Evolutionary conservation across 2,329 filamentous ascomycete species (phyloP).

Genomic region (Fusarium fujikuroi): DNA sequence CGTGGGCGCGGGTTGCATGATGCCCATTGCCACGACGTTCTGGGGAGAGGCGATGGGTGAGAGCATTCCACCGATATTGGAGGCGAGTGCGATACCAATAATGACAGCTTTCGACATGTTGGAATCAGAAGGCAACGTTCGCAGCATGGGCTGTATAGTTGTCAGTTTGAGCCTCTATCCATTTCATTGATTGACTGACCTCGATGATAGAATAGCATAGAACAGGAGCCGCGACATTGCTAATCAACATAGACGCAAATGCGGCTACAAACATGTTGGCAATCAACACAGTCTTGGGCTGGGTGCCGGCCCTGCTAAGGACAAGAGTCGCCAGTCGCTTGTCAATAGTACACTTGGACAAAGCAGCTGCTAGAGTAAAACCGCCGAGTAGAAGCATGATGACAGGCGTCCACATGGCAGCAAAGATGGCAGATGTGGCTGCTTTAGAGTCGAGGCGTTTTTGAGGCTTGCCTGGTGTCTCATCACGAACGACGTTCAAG

Average conservation of each 20-base stretch:
- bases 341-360: conserved; percentile 97
- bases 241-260: conserved; percentile 99
- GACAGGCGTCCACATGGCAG: conserved; percentile 98
- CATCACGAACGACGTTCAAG: conserved; percentile 83
- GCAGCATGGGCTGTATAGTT: conserved; percentile 78
- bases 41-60: conserved; percentile 97
- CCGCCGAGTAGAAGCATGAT: conserved; percentile 98
- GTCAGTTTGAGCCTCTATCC: conserved; percentile 17
- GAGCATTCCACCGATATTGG: conserved; percentile 95
- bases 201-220: conserved; percentile 98
- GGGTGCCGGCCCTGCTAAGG: conserved; percentile 93
- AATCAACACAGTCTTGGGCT: conserved; percentile 87
- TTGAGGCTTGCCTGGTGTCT: conserved; percentile 67
- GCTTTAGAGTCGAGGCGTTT: conserved; percentile 79
- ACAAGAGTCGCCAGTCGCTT: conserved; percentile 97
- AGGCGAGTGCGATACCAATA: conserved; percentile 92
- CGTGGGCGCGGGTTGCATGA: conserved; percentile 90
- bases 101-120: conserved; percentile 95
- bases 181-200: conserved; percentile 58
- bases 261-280: conserved; percentile 99
- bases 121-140: conserved; percentile 89
- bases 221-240: conserved; percentile 96
- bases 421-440: conserved; percentile 86
- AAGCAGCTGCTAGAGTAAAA: conserved; percentile 92
- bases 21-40: conserved; percentile 95